These are phyloP conservation scores for Eleusine indica DNA, from an alignment of 176 grass and related monocot species.

Conservation along the genomic window DNA sequence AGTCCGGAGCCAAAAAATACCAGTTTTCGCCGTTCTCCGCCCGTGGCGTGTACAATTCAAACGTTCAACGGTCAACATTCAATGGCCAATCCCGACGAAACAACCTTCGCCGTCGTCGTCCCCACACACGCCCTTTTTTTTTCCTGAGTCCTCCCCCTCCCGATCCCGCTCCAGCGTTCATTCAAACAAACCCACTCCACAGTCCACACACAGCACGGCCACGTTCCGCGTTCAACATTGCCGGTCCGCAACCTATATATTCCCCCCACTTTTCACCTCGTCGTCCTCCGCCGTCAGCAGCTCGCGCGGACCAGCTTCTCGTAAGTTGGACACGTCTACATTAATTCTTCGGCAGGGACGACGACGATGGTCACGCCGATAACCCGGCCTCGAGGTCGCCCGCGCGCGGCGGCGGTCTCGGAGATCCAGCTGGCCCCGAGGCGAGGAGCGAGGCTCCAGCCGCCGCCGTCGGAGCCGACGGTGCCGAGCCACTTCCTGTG, in stretches of 20 bases:
- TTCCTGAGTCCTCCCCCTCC: neutral
- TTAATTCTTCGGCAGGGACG: too few species aligned
- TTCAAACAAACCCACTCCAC: neutral
- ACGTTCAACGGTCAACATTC: conserved; percentile 85
- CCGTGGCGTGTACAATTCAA: conserved; percentile 47
- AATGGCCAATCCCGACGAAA: conserved; percentile 51
- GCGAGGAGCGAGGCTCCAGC: conserved; percentile 12
- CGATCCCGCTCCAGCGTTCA: neutral
- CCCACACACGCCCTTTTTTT: neutral
- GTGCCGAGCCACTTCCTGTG: conserved; percentile 68
- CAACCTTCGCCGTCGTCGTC: neutral
- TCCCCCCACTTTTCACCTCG: neutral
- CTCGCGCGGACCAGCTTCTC: neutral
- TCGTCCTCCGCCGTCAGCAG: neutral
- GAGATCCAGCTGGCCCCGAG: conserved; percentile 43
- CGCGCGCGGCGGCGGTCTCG: neutral
- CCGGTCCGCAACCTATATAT: conserved; percentile 52
- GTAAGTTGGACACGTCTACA: neutral
- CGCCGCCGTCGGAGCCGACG: conserved; percentile 5
- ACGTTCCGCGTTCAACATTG: conserved; percentile 16
- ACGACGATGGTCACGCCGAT: conserved; percentile 45
- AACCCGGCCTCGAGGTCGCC: conserved; percentile 11
- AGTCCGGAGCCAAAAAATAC: neutral
- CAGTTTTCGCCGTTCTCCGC: conserved; percentile 9
- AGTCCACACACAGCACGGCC: neutral